Evolutionary conservation across 2,329 filamentous ascomycete genomes (phyloP), one percentile per base, ranked within the genome.

Genomic region (Claviceps sp.): DNA sequence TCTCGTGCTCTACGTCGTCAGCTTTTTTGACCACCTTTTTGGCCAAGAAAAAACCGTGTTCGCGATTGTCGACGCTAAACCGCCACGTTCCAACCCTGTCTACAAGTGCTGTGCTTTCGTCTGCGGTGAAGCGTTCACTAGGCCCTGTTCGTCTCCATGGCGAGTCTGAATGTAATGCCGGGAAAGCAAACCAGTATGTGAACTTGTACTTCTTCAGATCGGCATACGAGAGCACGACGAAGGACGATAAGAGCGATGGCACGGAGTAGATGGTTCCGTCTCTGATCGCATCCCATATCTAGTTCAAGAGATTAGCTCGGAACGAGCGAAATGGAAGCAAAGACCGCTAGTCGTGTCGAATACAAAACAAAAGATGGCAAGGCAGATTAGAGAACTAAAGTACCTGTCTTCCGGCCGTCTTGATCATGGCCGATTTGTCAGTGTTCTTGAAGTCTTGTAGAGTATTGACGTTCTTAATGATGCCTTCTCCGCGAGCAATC

Each of bases 161-260:
- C 1, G 88, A 88, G 51, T 91, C 84, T 4, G 91, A 95, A 65
- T 95, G 90, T 45, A 98, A 76, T 16, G 91, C 89, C 1, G 93
- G 93, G 62, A 95, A 98, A 5, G 86, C 91, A 67, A 97, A 97
- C 82, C 94, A 95, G 70, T 97, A 97, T n/a, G 85, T 88, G 65
- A 97, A 96, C 56, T 84, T 88, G 71, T 97, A 97, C 64, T 94
- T 96, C 68, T 98, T 98, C 37, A 98, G 77, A 64, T 98, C 91
- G 56, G 93, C 91, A 65, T 88, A 98, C 16, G 88, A 95, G 46
- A 97, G 81, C 54, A 94, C 82, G 26, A 87, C 78, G 66, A 96
- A 97, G 6, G 88, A 93, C 4, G 88, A 83, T 18, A 98, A 81
- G 2, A 97, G 77, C 4, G 91, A 96, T 2, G 93, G 93, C 49